Evolutionary conservation across 331 rosid genomes (phyloP).

Genomic region (Telfairia occidentalis): DNA sequence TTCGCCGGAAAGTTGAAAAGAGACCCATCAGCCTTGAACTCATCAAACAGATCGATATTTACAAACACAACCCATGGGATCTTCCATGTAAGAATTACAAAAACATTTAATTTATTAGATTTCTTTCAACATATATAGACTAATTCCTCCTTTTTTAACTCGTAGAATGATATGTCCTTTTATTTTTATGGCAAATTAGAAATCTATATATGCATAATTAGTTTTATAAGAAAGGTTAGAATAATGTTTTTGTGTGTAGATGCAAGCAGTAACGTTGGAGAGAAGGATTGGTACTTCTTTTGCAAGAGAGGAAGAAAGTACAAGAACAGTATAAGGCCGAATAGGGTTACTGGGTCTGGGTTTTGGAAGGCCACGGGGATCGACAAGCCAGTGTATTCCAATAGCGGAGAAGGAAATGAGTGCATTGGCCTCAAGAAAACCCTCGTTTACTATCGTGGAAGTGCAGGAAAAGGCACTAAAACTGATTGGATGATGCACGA

Average conservation of each 20-base stretch:
- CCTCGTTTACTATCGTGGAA: slow-evolving; percentile 60
- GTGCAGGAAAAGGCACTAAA: slow-evolving; percentile 67
- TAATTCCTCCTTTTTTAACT: too few species aligned
- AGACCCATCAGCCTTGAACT: background rate
- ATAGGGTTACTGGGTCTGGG: slow-evolving; percentile 24
- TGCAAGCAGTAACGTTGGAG: slow-evolving; percentile 17
- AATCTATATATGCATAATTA: too few species aligned
- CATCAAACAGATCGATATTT: slow-evolving; percentile 1
- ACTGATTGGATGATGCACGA: slow-evolving; percentile 96
- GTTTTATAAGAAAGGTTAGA: too few species aligned
- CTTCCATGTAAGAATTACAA: slow-evolving; percentile 3
- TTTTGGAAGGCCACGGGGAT: slow-evolving; percentile 35
- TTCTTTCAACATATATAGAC: too few species aligned
- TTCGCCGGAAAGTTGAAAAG: background rate
- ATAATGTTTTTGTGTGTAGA: too few species aligned
- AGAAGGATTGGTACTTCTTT: slow-evolving; percentile 27
- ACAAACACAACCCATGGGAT: slow-evolving; percentile 9
- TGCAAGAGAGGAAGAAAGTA: slow-evolving; percentile 29
- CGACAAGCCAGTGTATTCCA: slow-evolving; percentile 50
- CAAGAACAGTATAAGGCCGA: slow-evolving; percentile 28
- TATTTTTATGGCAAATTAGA: too few species aligned
- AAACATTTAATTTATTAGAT: too few species aligned
- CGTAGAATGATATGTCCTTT: too few species aligned
- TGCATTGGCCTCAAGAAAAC: slow-evolving; percentile 82
- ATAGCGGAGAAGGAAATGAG: slow-evolving; percentile 30